These are phyloP conservation scores for Ceratobasidium sp. DNA, from an alignment of 1,284 basidiomycete species.

Conservation along the genomic window DNA sequence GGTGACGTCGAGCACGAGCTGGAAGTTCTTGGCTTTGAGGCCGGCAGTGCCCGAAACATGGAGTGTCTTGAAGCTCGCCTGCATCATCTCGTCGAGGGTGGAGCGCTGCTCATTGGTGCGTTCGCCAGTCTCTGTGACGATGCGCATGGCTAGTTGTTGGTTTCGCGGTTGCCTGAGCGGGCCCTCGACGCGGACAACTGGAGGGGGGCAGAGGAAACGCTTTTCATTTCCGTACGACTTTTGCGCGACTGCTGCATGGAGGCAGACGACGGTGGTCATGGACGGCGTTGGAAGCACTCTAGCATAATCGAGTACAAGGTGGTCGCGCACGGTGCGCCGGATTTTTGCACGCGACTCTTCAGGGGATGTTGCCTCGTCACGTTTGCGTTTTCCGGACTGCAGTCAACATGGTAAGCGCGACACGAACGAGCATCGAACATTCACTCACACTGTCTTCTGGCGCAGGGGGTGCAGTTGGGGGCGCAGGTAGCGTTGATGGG, in stretches of 20 bases:
- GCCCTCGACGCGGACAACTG: constrained; percentile 88
- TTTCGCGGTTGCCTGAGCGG: constrained; percentile 82
- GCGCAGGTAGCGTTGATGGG: constrained; percentile 8
- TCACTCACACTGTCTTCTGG: constrained; percentile 19
- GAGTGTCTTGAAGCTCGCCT: constrained; percentile 89
- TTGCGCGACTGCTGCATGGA: constrained; percentile 90
- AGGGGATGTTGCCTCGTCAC: constrained; percentile 33
- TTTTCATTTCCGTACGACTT: constrained; percentile 94
- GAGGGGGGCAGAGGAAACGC: constrained; percentile 89
- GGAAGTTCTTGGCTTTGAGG: constrained; percentile 90
- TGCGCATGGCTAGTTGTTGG: constrained; percentile 85
- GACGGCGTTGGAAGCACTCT: constrained; percentile 52
- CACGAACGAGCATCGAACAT: neutral
- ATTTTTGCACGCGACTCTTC: constrained; percentile 44
- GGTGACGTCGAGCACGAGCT: constrained; percentile 83
- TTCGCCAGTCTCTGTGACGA: constrained; percentile 85
- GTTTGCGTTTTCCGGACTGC: constrained; percentile 42
- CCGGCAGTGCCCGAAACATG: constrained; percentile 81
- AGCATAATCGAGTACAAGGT: constrained; percentile 34
- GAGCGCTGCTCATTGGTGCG: constrained; percentile 85
- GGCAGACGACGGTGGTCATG: constrained; percentile 89
- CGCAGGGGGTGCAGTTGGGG: neutral
- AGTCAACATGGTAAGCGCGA: constrained; percentile 5
- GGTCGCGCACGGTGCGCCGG: constrained; percentile 35
- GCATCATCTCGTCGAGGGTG: constrained; percentile 81